phyloP scores from a whole-genome alignment of 257 asterid genomes.

The Solanum pennellii region DNA sequence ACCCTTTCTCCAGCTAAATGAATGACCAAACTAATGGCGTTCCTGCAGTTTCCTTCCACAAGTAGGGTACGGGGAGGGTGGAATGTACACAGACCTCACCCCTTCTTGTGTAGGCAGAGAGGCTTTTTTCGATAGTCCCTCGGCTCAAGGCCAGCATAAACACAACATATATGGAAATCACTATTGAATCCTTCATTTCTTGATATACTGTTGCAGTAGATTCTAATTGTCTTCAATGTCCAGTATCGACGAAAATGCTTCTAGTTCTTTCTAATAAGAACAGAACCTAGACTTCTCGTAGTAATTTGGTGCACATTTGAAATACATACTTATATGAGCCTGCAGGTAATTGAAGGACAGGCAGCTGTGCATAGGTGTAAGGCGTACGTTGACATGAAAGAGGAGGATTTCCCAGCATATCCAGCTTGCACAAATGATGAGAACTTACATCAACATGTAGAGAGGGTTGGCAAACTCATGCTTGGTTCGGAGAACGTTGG shows the following conservation, averaged over 20 bases:
- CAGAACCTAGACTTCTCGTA: neutral
- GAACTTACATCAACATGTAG: conserved; percentile 39
- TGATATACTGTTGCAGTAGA: neutral
- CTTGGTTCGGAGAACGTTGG: conserved; percentile 43
- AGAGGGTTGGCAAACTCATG: conserved; percentile 45
- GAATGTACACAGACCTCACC: neutral
- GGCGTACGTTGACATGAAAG: conserved; percentile 41
- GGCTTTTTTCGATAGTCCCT: neutral
- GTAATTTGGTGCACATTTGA: neutral
- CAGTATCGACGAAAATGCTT: neutral
- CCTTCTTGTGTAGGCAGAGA: neutral
- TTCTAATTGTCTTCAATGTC: neutral
- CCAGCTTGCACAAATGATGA: conserved; percentile 65
- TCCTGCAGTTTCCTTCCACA: neutral
- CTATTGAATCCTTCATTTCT: neutral
- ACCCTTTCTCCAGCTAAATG: neutral
- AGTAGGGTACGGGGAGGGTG: neutral
- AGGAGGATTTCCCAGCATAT: conserved; percentile 38
- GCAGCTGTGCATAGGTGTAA: conserved; percentile 57
- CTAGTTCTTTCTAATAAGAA: neutral
- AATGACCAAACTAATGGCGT: neutral
- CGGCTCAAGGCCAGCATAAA: neutral
- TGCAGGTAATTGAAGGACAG: conserved; percentile 63
- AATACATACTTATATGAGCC: neutral
- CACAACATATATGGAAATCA: neutral